phyloP scores from a whole-genome alignment of 2,329 filamentous ascomycete genomes.

The Stemphylium vesicarium region DNA sequence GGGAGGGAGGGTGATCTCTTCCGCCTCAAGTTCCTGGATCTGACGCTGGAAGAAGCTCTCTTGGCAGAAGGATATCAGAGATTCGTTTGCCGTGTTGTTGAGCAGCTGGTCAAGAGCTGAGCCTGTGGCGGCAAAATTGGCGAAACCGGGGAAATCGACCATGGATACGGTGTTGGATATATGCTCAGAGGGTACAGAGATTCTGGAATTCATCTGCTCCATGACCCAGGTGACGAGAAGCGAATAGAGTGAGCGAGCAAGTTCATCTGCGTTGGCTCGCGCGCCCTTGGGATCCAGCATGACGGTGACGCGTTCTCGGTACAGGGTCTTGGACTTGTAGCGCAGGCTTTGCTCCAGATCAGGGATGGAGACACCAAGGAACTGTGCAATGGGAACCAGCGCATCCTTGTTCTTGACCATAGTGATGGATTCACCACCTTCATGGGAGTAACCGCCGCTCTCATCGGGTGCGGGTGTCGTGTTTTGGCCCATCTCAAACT shows the following conservation, averaged over 20 bases:
- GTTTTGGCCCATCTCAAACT: conserved; percentile 82
- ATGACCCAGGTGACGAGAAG: conserved; percentile 93
- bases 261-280: conserved; percentile 88
- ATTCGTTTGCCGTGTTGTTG: conserved; percentile 92
- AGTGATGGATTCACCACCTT: conserved; percentile 85
- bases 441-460: conserved; percentile 94
- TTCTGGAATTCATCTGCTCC: conserved; percentile 86
- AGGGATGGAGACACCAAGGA: conserved; percentile 80
- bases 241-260: conserved; percentile 91
- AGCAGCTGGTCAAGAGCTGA: conserved; percentile 90
- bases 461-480: conserved; percentile 84
- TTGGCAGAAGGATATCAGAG: conserved; percentile 88
- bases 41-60: conserved; percentile 97
- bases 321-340: conserved; percentile 96
- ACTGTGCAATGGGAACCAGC: conserved; percentile 85
- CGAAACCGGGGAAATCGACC: conserved; percentile 95
- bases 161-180: conserved; percentile 94
- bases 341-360: conserved; percentile 88
- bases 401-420: conserved; percentile 93
- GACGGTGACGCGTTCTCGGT: conserved; percentile 95
- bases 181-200: conserved; percentile 85
- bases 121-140: conserved; percentile 80
- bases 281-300: conserved; percentile 95
- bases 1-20: conserved; percentile 87
- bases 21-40: conserved; percentile 89